Evolutionary conservation across 306 rosid genomes (phyloP).

Genomic region (Medicago ruthenica): DNA sequence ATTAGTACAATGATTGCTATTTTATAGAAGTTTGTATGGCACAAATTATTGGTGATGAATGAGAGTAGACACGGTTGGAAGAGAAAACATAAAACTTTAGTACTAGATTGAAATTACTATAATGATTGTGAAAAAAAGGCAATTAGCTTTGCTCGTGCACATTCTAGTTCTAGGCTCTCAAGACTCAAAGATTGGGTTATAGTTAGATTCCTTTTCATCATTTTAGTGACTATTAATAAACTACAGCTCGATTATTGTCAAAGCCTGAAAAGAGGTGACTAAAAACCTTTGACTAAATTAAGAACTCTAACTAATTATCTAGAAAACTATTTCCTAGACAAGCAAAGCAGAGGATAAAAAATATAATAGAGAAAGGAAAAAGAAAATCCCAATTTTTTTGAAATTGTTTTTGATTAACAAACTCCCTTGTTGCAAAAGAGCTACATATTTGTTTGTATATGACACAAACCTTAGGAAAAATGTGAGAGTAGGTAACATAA

Average conservation of each 20-base stretch:
- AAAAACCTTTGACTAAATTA: conserved; percentile 35
- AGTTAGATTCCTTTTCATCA: conserved; percentile 26
- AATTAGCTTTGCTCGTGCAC: conserved; percentile 37
- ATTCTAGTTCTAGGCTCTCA: conserved; percentile 20
- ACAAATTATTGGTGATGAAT: conserved; percentile 40
- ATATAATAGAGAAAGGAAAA: background rate
- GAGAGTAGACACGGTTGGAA: conserved; percentile 14
- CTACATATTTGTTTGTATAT: conserved; percentile 44
- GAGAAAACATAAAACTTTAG: conserved; percentile 14
- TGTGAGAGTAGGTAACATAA: conserved; percentile 41
- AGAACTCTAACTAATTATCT: conserved; percentile 2
- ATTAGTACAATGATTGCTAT: conserved; percentile 48
- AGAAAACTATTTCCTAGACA: conserved; percentile 12
- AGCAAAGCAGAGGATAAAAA: conserved; percentile 9
- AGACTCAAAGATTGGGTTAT: conserved; percentile 30
- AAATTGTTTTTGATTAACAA: conserved; percentile 9
- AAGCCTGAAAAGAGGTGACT: conserved; percentile 20
- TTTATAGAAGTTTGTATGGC: conserved; percentile 16
- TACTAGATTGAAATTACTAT: conserved; percentile 28
- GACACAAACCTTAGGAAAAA: conserved; percentile 12
- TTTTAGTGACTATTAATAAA: conserved; percentile 24
- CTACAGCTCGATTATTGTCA: conserved; percentile 17
- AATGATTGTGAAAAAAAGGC: conserved; percentile 33
- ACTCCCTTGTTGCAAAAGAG: conserved; percentile 35
- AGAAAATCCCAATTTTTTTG: background rate